These are phyloP conservation scores for Ailanthus altissimus DNA, from an alignment of 345 rosid genomes.

Conservation along the genomic window DNA sequence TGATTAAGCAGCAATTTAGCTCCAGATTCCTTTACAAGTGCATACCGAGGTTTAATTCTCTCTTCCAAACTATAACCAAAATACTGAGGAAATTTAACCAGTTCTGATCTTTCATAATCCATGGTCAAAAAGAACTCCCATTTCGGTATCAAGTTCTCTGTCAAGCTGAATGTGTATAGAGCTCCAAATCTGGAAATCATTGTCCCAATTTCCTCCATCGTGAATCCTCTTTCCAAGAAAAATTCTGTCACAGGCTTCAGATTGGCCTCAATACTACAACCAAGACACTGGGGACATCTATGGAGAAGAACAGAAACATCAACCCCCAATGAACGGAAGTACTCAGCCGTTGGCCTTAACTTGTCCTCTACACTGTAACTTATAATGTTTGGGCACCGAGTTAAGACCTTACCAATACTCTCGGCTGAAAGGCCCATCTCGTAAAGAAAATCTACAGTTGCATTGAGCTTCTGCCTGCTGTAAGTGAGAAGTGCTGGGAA, in stretches of 20 bases:
- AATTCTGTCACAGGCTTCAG: conserved; percentile 81
- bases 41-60: conserved; percentile 84
- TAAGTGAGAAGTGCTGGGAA: conserved; percentile 79
- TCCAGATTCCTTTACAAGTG: conserved; percentile 59
- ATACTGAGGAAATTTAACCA: conserved; percentile 84
- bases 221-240: conserved; percentile 68
- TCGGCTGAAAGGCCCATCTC: conserved; percentile 70
- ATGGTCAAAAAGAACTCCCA: conserved; percentile 91
- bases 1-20: conserved; percentile 72
- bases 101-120: conserved; percentile 76
- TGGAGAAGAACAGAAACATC: conserved; percentile 63
- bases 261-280: conserved; percentile 75
- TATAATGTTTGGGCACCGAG: conserved; percentile 69
- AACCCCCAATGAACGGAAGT: conserved; percentile 62
- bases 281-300: conserved; percentile 78
- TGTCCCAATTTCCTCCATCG: conserved; percentile 55
- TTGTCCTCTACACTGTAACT: conserved; percentile 84
- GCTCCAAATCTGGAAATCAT: conserved; percentile 84
- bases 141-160: conserved; percentile 67
- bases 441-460: conserved; percentile 61
- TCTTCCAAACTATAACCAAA: conserved; percentile 83
- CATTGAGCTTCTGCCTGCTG: conserved; percentile 70
- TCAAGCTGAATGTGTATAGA: conserved; percentile 76
- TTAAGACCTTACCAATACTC: conserved; percentile 67
- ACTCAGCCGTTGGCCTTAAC: conserved; percentile 72